Evolutionary conservation across 2,329 filamentous ascomycete species (phyloP), one percentile per base, ranked within the genome.

Genomic region (Neofusicoccum kwambonambiense): DNA sequence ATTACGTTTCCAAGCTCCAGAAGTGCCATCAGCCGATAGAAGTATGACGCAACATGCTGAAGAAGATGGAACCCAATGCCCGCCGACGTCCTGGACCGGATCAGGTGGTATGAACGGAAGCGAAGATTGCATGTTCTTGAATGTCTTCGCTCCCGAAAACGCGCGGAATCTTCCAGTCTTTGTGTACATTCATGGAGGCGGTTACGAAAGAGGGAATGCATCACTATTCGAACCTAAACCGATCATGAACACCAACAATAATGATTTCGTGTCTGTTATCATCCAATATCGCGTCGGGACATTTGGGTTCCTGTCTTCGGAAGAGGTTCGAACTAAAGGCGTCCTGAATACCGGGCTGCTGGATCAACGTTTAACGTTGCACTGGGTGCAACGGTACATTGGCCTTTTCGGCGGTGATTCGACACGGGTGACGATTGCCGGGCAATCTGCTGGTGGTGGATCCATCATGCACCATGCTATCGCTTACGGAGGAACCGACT

Each of bases 81-180:
- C 27, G 27, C 27, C 27, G 5, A 31, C 27, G 27, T 31, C 27
- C 4, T 31, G 27, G 27, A 31, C 27, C 27, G 27, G 27, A 31
- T 31, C 27, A 5, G 27, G 27, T 7, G 27, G 27, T 31, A 31
- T 31, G 27, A 7, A 31, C 27, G 49, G 15, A 4, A 51, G 49
- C 52, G 86, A 89, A 76, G 86, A 88, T 69, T 88, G 86, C 68
- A 76, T 88, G 12, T 87, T 87, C 66, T 79, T 89, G 2, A 84
- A 84, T 8, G 75, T 89, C 0, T 88, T 86, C 73, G 75, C 72
- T 0, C 34, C 64, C 0, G 72, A 78, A 31, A 70, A 58, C 1
- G 70, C 74, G 2, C 70, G 78, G 12, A 73, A 81, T 1, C 78
- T 83, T 2, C 86, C 86, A 0, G 86, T 89, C 0, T 79, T 89